Evolutionary conservation across 1,284 basidiomycete genomes (phyloP), one percentile per base, ranked within the genome.

Genomic region (Cryptococcus sp.): DNA sequence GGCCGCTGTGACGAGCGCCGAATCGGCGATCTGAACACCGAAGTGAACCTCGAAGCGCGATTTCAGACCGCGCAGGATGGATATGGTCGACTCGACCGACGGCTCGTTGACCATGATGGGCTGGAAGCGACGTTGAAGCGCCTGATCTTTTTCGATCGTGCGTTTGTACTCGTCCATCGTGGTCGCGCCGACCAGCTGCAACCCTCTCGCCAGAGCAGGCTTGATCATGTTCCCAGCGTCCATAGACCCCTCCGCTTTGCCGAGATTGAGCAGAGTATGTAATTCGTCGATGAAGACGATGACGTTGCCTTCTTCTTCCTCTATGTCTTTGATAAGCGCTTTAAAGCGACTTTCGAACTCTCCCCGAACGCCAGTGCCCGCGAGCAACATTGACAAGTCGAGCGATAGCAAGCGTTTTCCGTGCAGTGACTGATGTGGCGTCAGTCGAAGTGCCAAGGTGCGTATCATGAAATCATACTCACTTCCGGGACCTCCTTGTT

Each of bases 291-390:
- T 92, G 76, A 94, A 94, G 71, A 88, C 88, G 47, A 93, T 93
- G 6, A 81, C 75, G 17, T 80, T 60, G 40, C 83, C 65, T 61
- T 86, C 86, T 79, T 90, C 86, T 15, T 88, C 89, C 70, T 94
- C 90, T 60, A 96, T 93, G 70, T 96, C 93, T 43, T 85, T 84
- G 27, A 95, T 82, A 6, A 94, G 81, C 0, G 85, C 86, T 74
- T 92, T 93, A 83, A 95, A 93, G 68, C 92, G 92, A 73, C 91
- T 90, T 68, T 96, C 93, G 60, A 95, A 95, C 61, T 91, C 87
- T 1, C 93, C 93, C 35, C 92, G 85, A 49, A 94, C 88, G 0
- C 90, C 91, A 0, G 92, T 90, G 3, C 92, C 92, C 15, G 89
- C 90, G 78, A 95, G 84, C 23, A 94, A 85, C 1, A 86, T 85